Conservation (phyloP, 257 asterid genomes). For the Petunia axillaris region DNA sequence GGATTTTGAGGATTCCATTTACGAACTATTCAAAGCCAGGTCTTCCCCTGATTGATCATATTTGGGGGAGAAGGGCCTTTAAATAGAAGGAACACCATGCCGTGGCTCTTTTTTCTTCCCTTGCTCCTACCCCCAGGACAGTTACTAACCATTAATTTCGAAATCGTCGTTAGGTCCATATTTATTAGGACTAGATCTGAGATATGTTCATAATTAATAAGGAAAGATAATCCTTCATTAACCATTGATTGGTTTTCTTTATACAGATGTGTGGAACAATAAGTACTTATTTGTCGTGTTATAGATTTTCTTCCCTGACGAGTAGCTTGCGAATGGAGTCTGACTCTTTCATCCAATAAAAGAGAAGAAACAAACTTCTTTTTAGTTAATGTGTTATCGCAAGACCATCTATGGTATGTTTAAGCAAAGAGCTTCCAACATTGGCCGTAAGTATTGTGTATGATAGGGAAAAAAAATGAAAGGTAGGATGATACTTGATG, state of each 20-base stretch:
- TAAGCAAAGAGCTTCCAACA: neutral
- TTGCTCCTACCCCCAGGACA: neutral
- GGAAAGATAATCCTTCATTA: neutral
- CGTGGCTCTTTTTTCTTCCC: neutral
- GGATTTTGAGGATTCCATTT: neutral
- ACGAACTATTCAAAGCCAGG: neutral
- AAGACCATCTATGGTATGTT: neutral
- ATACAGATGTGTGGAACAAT: conserved; percentile 1
- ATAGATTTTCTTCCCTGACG: neutral
- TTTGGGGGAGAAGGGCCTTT: conserved; percentile 9
- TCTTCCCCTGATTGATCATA: neutral
- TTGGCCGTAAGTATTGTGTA: neutral
- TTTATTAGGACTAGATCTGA: conserved; percentile 1
- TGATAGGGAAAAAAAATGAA: neutral
- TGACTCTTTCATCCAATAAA: neutral
- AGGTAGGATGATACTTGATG: neutral
- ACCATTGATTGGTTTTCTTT: neutral
- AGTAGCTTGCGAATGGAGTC: neutral
- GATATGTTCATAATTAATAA: neutral
- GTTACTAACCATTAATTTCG: conserved; percentile 7
- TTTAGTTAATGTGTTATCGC: neutral
- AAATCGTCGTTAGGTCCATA: neutral
- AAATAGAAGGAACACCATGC: conserved; percentile 10
- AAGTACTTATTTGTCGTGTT: conserved; percentile 12
- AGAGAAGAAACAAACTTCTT: neutral